Conservation (phyloP, 2,329 filamentous ascomycete species). For the Fusarium sororula region DNA sequence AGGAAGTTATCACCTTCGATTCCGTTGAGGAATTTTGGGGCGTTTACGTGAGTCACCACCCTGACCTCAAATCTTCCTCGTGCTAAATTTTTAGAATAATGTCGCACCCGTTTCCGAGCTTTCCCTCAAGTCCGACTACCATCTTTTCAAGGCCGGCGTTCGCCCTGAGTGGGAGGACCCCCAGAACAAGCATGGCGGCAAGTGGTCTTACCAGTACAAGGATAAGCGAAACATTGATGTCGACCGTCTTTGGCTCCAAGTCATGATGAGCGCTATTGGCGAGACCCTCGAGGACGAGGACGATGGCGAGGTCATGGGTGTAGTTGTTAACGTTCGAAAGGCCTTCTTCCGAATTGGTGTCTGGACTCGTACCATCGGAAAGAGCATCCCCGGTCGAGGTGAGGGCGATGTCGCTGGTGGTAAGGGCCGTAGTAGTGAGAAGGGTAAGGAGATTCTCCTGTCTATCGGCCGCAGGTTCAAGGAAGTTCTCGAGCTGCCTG, state of each 20-base stretch:
- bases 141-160: slow-evolving; percentile 97
- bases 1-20: slow-evolving; percentile 98
- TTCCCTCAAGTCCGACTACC: slow-evolving; percentile 97
- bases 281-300: slow-evolving; percentile 96
- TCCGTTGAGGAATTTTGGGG: slow-evolving; percentile 99
- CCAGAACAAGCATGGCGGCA: slow-evolving; percentile 99
- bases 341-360: slow-evolving; percentile 97
- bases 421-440: slow-evolving; percentile 80
- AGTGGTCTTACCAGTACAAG: slow-evolving; percentile 99
- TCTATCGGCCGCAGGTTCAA: slow-evolving; percentile 93
- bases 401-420: slow-evolving; percentile 77
- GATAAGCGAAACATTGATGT: slow-evolving; percentile 92
- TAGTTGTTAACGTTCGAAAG: slow-evolving; percentile 98
- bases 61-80: slow-evolving; percentile 2
- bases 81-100: slow-evolving; percentile 77
- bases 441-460: slow-evolving; percentile 85
- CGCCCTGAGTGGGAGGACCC: slow-evolving; percentile 98
- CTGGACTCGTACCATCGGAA: slow-evolving; percentile 95
- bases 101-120: slow-evolving; percentile 96
- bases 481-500: slow-evolving; percentile 82
- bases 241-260: slow-evolving; percentile 95
- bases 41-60: slow-evolving; percentile 80
- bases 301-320: slow-evolving; percentile 98
- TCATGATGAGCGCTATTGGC: slow-evolving; percentile 95
- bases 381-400: slow-evolving; percentile 79